Conservation (phyloP, 2,329 filamentous ascomycete species). For the Penicillium frequentans region DNA sequence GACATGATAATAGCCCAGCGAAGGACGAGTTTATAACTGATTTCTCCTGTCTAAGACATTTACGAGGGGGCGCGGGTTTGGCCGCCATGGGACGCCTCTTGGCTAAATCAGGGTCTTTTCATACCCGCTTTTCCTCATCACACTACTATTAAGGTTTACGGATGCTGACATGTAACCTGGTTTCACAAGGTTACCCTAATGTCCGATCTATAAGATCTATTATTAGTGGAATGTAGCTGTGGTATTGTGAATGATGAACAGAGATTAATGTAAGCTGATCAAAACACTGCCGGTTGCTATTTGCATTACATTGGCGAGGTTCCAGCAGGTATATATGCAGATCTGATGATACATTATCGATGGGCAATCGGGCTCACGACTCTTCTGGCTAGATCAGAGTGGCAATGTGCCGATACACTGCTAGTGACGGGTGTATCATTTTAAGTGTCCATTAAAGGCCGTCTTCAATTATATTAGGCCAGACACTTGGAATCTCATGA, state of each 20-base stretch:
- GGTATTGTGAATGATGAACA: neutral
- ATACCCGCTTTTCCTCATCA: neutral
- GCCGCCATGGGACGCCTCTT: neutral
- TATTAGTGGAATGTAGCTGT: neutral
- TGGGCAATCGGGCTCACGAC: too few relatives aligned
- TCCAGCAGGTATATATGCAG: too few relatives aligned
- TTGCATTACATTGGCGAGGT: too few relatives aligned
- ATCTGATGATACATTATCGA: too few relatives aligned
- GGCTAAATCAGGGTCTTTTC: neutral
- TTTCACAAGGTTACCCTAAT: neutral
- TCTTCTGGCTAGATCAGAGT: too few relatives aligned
- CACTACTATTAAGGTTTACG: neutral
- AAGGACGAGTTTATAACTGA: neutral
- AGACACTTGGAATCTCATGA: too few relatives aligned
- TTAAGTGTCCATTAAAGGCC: too few relatives aligned
- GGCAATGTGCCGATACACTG: too few relatives aligned
- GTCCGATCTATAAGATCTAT: neutral
- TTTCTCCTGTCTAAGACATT: neutral
- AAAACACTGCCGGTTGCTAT: too few relatives aligned
- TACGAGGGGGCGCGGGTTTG: constrained; percentile 1
- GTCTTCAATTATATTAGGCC: too few relatives aligned
- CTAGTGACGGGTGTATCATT: too few relatives aligned
- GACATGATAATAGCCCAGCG: neutral
- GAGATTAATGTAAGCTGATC: too few relatives aligned
- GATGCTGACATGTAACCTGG: neutral